Evolutionary conservation across 169 alveolate genomes (phyloP), one percentile per base, ranked within the genome.

Genomic region (Eimeria tenella): DNA sequence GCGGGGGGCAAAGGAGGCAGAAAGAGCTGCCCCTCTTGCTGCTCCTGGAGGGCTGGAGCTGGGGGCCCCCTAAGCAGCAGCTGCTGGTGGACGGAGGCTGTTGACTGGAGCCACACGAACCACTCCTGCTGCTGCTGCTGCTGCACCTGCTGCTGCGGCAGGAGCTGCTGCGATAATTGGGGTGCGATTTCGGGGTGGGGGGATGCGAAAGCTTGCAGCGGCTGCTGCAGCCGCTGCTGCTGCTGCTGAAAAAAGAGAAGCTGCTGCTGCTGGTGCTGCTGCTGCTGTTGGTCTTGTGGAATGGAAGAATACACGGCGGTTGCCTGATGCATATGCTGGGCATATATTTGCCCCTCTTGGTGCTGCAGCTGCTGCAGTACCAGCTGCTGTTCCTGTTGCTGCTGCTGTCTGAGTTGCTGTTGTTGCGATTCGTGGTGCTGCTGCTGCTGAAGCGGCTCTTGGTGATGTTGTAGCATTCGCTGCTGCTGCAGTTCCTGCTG

Each of bases 251-350:
- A 23, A 11, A 17, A n/a, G 31, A 8, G 49, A 8, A 17, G 63
- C 86, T 75, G 86, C 86, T 75, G 86, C 23, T 75, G 86, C 63
- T 49, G 86, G 19, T 49, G 86, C 65, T 75, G 86, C 56, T 71
- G 82, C 82, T 25, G 82, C 53, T 25, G 82, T 1, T n/a, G 82
- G 49, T 71, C 82, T 21, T 71, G 82, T 21, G 82, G n/a, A 50
- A 15, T n/a, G 55, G 49, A 17, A 21, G 49, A 15, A 31, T 71
- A 71, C 82, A 31, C 6, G 15, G 82, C 53, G 6, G 56, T 5
- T 5, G 82, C 10, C 15, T 21, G 11, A 13, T 10, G 21, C 11
- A 17, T 10, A 58, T 10, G 55, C 50, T 21, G 55, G 23, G 13
- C 10, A 71, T 7, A 31, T 31, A 25, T 71, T 50, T 71, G 82